Conservation (phyloP, 1,284 basidiomycete genomes). For the Binderoboletus segoi region DNA sequence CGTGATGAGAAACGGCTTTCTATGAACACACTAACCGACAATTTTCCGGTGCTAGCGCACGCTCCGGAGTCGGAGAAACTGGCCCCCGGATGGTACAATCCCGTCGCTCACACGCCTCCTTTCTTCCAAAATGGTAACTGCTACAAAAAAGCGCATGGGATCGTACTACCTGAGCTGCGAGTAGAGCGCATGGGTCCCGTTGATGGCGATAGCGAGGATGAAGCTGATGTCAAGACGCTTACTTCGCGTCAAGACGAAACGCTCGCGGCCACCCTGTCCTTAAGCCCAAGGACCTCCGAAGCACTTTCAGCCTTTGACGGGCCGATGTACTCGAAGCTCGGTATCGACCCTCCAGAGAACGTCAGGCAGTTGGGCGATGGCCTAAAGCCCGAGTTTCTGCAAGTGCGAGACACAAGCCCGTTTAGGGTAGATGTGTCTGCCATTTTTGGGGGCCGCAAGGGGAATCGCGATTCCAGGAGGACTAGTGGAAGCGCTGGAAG, state of each 20-base stretch:
- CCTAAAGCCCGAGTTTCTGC: constrained; percentile 28
- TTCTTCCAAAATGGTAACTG: constrained; percentile 15
- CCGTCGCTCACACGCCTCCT: constrained; percentile 17
- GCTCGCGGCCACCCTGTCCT: constrained; percentile 34
- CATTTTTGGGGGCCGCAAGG: constrained; percentile 27
- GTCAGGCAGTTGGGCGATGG: constrained; percentile 5
- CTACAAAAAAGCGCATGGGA: constrained; percentile 13
- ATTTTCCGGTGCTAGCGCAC: constrained; percentile 14
- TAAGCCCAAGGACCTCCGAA: constrained; percentile 35
- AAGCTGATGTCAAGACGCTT: constrained; percentile 32
- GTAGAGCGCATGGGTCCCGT: constrained; percentile 18
- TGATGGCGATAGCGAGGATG: constrained; percentile 33
- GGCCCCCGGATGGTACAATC: constrained; percentile 35
- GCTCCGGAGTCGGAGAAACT: constrained; percentile 36
- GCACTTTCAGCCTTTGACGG: constrained; percentile 9
- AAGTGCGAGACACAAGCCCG: constrained; percentile 44
- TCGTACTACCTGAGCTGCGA: constrained; percentile 27
- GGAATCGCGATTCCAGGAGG: constrained; percentile 24
- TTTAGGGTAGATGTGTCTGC: constrained; percentile 47
- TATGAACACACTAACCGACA: constrained; percentile 23
- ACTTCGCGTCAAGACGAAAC: constrained; percentile 36
- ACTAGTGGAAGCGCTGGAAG: constrained; percentile 34
- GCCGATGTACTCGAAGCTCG: not conserved
- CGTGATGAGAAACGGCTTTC: constrained; percentile 34
- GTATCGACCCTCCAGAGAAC: not conserved